Base-by-base conservation (phyloP, 73 alveolate species). In the Stentor roeselii region DNA sequence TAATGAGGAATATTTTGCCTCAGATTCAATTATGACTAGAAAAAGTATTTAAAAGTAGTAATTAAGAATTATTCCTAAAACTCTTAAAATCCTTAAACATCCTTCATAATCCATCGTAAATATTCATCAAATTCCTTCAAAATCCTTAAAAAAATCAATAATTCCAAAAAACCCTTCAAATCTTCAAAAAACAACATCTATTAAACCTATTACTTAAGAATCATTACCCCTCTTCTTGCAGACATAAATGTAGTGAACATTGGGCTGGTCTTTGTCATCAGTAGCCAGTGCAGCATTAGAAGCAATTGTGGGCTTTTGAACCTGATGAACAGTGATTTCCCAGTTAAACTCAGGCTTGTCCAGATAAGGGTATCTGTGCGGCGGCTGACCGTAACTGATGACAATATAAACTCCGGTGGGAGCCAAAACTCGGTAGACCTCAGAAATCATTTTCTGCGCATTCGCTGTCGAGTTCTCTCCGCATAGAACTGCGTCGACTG, bases 381-480 rank as follows among this genome's bases (percentile, higher is more conserved):
- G 98, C n/a, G 99, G 99, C 15, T 90, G 92, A 35, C 99, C 99
- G 89, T 96, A 95, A 39, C 97, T 87, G 59, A 96, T 95, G 76
- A 91, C 93, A 87, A 96, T 92, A 84, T 96, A 96, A 4, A 95
- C 98, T 0, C 99, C 99, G 34, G 97, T 94, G 21, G 98, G 98
- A 4, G 97, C 86, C 74, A 96, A 93, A 0, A 95, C 97, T 90
- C 98, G 87, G 85, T 95, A 92, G 31, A 95, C 91, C 86, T 96
- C 99, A 78, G 92, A 75, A 83, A 96, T 90, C 91, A 95, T 93
- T 91, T 94, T 92, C 4, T 93, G 94, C 3, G 98, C 96, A 87
- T 94, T 90, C 0, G 99, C 95, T 0, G 97, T 95, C 3, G 97
- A 92, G 75, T 97, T 95, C 77, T 96, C 99, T 60, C 99, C 99